Conservation (phyloP, 2,329 filamentous ascomycete species). For the Botrytis sinoallii region DNA sequence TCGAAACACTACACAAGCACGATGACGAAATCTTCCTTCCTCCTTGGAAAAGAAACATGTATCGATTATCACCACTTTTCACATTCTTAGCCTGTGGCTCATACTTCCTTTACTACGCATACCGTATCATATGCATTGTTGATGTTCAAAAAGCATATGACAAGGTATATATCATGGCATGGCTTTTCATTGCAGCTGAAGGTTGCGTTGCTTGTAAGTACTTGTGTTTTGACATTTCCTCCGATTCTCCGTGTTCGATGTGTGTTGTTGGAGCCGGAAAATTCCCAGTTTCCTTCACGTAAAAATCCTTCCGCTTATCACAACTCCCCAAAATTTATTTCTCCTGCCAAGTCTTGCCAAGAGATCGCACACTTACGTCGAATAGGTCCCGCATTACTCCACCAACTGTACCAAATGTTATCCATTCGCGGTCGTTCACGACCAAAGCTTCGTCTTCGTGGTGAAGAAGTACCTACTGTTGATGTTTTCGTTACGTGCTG, state of each 20-base stretch:
- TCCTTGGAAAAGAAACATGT: conserved; percentile 26
- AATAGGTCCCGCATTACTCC: conserved; percentile 51
- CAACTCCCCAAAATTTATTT: not conserved
- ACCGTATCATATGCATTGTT: conserved; percentile 53
- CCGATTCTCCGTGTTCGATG: not conserved
- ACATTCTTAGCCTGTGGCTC: conserved; percentile 26
- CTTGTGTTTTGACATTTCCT: not conserved
- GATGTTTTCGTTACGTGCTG: conserved; percentile 58
- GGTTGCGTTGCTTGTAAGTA: conserved; percentile 44
- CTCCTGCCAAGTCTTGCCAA: not conserved
- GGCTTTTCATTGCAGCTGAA: conserved; percentile 57
- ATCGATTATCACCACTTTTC: conserved; percentile 29
- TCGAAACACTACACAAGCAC: conserved; percentile 27
- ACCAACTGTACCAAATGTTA: conserved; percentile 57
- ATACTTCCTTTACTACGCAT: conserved; percentile 46
- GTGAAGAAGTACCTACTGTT: conserved; percentile 47
- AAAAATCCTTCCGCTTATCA: not conserved
- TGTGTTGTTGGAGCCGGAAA: not conserved
- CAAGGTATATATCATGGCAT: conserved; percentile 49
- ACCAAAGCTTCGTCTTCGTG: conserved; percentile 47
- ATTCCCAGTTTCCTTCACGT: not conserved
- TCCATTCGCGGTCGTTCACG: conserved; percentile 53
- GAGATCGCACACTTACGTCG: conserved; percentile 8
- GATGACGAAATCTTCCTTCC: conserved; percentile 28
- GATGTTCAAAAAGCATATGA: conserved; percentile 45